Conservation (phyloP, 805 yeast genomes). For the Spathaspora sp. region DNA sequence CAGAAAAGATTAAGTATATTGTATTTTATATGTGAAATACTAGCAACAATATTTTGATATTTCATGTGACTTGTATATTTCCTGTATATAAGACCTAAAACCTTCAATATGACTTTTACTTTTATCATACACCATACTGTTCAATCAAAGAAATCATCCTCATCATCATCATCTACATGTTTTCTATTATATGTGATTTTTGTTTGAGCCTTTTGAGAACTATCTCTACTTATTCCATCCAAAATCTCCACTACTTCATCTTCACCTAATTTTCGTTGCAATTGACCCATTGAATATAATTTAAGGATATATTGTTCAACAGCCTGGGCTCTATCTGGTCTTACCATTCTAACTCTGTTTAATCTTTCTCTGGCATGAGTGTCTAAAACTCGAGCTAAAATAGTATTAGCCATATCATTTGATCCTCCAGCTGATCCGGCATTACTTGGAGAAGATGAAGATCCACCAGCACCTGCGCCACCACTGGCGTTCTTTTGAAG, state of each 20-base stretch:
- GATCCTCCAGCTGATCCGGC: background rate
- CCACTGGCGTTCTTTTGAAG: conserved; percentile 55
- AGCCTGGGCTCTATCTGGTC: conserved; percentile 85
- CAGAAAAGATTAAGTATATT: too few species aligned
- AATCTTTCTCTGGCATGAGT: conserved; percentile 85
- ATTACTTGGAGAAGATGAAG: background rate
- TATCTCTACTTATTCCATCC: conserved; percentile 77
- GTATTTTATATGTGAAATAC: too few species aligned
- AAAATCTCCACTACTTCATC: conserved; percentile 77
- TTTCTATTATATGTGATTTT: conserved; percentile 61
- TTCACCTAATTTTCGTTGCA: conserved; percentile 72
- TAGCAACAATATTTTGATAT: too few species aligned
- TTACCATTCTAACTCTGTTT: conserved; percentile 80
- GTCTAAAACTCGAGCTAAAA: conserved; percentile 68
- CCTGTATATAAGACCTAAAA: too few species aligned
- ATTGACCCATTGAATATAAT: conserved; percentile 72
- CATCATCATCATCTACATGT: conserved; percentile 32
- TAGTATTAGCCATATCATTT: conserved; percentile 12
- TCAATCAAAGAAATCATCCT: conserved; percentile 17
- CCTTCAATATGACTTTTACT: too few species aligned
- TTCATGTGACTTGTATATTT: too few species aligned
- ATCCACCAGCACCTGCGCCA: conserved; percentile 28
- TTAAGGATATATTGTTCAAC: conserved; percentile 78
- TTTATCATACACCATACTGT: too few species aligned
- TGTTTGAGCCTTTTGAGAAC: conserved; percentile 51